A percentile compares a stretch with the other conserved stretches of the same genome.
Evolutionary conservation across 305 asterid species (phyloP).

Genomic region (Solanum hybrid): DNA sequence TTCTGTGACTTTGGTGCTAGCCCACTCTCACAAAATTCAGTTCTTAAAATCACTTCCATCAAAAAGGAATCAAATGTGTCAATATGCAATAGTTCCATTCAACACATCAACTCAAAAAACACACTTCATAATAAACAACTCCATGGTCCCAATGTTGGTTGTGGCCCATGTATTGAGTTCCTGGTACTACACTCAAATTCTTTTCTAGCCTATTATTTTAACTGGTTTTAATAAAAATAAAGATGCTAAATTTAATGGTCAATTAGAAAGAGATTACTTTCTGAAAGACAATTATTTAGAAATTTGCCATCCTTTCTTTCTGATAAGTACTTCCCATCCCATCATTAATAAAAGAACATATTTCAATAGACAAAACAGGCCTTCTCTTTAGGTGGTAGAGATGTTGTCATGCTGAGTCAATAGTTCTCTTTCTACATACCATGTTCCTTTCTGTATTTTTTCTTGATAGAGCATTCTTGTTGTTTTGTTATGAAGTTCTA

Average conservation of each 20-base stretch:
- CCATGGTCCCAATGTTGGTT: neutral
- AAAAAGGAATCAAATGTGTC: neutral
- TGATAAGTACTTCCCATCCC: neutral
- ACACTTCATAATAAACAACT: neutral
- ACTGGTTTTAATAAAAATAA: neutral
- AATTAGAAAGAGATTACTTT: neutral
- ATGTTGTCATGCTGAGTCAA: neutral
- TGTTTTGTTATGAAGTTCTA: neutral
- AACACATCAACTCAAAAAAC: neutral
- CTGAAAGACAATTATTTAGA: neutral
- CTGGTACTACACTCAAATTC: neutral
- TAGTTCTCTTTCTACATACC: neutral
- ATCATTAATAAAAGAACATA: neutral
- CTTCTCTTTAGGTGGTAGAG: neutral
- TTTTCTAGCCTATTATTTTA: neutral
- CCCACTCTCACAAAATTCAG: slow-evolving; percentile 2
- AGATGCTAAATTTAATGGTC: neutral
- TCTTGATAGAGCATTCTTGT: neutral
- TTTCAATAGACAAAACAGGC: neutral
- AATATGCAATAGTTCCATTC: neutral
- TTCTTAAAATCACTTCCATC: neutral
- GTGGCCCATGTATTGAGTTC: neutral
- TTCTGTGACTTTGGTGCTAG: neutral
- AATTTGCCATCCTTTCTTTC: neutral
- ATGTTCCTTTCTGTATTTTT: neutral